Percentiles rank a stretch among this genome's conserved stretches.
Conservation (phyloP, 2,329 filamentous ascomycete species). For the Emergomyces pasteurianus region DNA sequence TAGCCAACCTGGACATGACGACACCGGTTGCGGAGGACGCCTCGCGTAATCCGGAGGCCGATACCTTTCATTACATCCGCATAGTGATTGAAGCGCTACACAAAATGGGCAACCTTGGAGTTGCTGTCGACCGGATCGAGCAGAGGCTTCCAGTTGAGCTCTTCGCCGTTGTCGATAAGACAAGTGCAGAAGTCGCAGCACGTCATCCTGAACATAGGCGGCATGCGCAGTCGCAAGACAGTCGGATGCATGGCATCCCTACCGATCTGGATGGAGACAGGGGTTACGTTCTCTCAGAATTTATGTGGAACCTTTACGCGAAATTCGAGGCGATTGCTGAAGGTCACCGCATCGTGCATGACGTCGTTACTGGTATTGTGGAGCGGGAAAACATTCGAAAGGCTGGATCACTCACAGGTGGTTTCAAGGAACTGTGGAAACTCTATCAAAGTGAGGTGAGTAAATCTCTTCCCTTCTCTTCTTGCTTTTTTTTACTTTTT, state of each 20-base stretch:
- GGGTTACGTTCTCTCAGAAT: slow-evolving; percentile 76
- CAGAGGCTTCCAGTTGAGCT: slow-evolving; percentile 88
- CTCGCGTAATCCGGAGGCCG: slow-evolving; percentile 83
- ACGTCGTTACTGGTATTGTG: slow-evolving; percentile 77
- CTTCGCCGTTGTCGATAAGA: slow-evolving; percentile 87
- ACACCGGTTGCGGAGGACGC: slow-evolving; percentile 66
- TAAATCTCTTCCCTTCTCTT: background rate
- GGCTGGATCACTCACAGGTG: slow-evolving; percentile 60
- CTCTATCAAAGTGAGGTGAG: slow-evolving; percentile 78
- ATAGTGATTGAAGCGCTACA: slow-evolving; percentile 81
- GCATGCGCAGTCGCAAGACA: slow-evolving; percentile 35
- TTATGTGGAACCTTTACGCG: slow-evolving; percentile 83
- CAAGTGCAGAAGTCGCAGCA: slow-evolving; percentile 85
- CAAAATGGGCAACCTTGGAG: slow-evolving; percentile 73
- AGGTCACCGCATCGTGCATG: slow-evolving; percentile 85
- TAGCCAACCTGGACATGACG: slow-evolving; percentile 45
- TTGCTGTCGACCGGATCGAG: slow-evolving; percentile 80
- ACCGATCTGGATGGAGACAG: slow-evolving; percentile 63
- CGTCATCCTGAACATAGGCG: slow-evolving; percentile 74
- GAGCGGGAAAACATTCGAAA: slow-evolving; percentile 59
- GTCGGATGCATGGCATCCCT: slow-evolving; percentile 45
- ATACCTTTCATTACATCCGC: slow-evolving; percentile 88
- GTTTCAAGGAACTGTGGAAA: slow-evolving; percentile 96
- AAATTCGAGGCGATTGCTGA: slow-evolving; percentile 97
- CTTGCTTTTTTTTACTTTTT: background rate